A percentile compares a stretch with the other conserved stretches of the same genome.
Conservation (phyloP, 2,329 filamentous ascomycete genomes). For the Sclerotinia trifoliorum region DNA sequence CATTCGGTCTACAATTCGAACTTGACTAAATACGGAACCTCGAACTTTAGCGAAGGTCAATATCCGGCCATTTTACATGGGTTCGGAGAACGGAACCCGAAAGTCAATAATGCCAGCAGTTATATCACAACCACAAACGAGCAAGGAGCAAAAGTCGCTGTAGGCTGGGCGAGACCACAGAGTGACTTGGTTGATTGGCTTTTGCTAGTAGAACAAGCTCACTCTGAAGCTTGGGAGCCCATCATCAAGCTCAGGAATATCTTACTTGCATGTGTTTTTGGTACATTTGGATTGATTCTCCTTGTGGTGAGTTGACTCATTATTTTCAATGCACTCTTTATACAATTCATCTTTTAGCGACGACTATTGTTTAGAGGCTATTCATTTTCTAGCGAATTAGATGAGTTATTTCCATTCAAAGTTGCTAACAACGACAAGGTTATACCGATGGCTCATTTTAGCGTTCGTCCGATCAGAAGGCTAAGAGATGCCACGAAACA, state of each 20-base stretch:
- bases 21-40: constrained; percentile 36
- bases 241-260: constrained; percentile 76
- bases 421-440: constrained; percentile 41
- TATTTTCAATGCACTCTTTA: background rate
- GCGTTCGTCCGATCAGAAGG: constrained; percentile 64
- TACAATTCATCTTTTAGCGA: background rate
- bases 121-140: constrained; percentile 72
- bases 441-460: constrained; percentile 77
- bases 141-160: constrained; percentile 64
- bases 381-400: background rate
- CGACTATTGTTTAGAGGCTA: too few relatives aligned
- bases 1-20: constrained; percentile 47
- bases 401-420: background rate
- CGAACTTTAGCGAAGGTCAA: constrained; percentile 56
- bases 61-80: constrained; percentile 62
- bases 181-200: constrained; percentile 76
- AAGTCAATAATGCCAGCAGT: constrained; percentile 66
- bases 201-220: constrained; percentile 74
- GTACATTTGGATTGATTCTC: constrained; percentile 70
- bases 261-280: constrained; percentile 81
- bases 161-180: constrained; percentile 73
- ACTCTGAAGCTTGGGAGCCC: constrained; percentile 71
- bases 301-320: constrained; percentile 47
- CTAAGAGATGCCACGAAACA: constrained; percentile 39
- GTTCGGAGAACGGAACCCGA: constrained; percentile 51